phyloP scores from a whole-genome alignment of 2,329 filamentous ascomycete species.

The Plectosphaerella cucumerina region DNA sequence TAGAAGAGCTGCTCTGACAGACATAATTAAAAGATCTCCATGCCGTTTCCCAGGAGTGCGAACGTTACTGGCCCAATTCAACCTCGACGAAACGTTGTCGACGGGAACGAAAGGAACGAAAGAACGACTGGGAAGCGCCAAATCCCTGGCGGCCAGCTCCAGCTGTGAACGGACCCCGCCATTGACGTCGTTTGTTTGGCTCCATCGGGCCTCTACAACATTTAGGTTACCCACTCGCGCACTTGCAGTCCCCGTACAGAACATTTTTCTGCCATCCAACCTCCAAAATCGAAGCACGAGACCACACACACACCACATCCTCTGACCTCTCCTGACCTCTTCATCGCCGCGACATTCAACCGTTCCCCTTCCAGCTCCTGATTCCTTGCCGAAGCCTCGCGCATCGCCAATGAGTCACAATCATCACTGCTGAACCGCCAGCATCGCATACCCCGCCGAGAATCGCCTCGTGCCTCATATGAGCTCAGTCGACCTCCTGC shows the following conservation, averaged over 20 bases:
- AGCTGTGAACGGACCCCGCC: neutral
- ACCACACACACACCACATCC: neutral
- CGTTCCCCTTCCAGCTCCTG: too few species aligned
- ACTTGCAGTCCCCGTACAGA: neutral
- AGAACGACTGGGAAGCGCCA: too few species aligned
- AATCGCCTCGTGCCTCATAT: conserved; percentile 54
- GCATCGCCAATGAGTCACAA: too few species aligned
- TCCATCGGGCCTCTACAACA: neutral
- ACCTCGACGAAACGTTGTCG: too few species aligned
- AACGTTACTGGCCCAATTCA: too few species aligned
- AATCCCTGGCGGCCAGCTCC: neutral
- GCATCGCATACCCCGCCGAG: neutral
- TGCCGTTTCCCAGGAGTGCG: too few species aligned
- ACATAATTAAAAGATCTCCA: too few species aligned
- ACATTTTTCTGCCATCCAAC: neutral
- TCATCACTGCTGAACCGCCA: too few species aligned
- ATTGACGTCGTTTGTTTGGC: neutral
- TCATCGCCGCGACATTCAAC: too few species aligned
- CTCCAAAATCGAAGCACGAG: neutral
- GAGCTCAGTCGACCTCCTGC: conserved; percentile 85
- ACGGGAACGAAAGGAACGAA: too few species aligned
- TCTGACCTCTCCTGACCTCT: neutral
- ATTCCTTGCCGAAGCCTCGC: too few species aligned
- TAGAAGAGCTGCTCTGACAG: neutral
- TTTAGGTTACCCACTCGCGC: too few species aligned